Base-by-base conservation (phyloP, 2,329 filamentous ascomycete species). In the Pleomassaria siparia region DNA sequence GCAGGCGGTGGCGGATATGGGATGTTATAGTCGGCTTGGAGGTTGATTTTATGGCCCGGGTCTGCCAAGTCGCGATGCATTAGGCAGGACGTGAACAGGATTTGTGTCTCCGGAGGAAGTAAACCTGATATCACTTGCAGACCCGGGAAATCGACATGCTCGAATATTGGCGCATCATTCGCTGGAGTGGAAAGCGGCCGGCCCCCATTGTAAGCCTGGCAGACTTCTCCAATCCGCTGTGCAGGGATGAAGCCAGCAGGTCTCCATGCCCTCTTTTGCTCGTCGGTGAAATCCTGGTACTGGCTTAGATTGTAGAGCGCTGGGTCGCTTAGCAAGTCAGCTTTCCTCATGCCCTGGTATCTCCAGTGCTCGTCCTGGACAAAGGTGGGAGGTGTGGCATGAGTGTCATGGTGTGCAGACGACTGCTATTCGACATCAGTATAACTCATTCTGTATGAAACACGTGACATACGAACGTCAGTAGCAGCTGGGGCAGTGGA, bases 31-130 rank as follows among this genome's bases (percentile, higher is more conserved):
- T 94, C 88, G 4, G 90, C 75, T 69, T 95, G 88, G 10, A 97
- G 74, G 67, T 97, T 99, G 47, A 91, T 97, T 67, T 88, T 82
- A 67, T 97, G 91, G 10, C 74, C 70, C 2, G 84, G 82, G 57
- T 88, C 81, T 50, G 85, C 84, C 8, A 95, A 78, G 68, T 95
- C 89, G 46, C 82, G 80, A 70, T 95, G 89, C 46, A 96, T 77
- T 51, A 96, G 79, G 49, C 82, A 84, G 36, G 83, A 83, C 1
- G 96, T 80, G 6, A 97, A 78, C 22, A 78, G 73, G 44, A 81
- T 75, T 65, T 99, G 92, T 4, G 89, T 77, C 9, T 76, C 66
- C n/a, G 81, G 80, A 8, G 91, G 86, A 9, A 97, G 72, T 8
- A 97, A 75, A 18, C 80, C 80, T 10, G 91, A 91, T 1, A 92